Evolutionary conservation across 768 basidiomycete genomes (phyloP).

Genomic region (Chlorophyllum brunneum): DNA sequence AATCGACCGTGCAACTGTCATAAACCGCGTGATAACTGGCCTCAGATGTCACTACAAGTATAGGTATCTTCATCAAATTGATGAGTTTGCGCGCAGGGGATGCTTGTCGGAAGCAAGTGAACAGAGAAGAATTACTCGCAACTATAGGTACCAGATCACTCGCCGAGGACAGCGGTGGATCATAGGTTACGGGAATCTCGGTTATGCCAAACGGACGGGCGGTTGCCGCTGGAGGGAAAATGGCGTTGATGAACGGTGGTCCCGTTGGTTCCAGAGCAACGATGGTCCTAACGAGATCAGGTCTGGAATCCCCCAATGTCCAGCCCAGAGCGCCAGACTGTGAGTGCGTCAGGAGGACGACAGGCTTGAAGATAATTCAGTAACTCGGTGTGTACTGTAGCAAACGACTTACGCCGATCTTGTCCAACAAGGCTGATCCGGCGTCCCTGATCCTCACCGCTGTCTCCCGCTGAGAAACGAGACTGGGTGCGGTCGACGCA

Average conservation of each 20-base stretch:
- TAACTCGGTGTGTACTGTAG: neutral
- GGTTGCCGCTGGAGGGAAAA: constrained; percentile 32
- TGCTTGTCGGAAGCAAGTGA: constrained; percentile 39
- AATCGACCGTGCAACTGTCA: constrained; percentile 41
- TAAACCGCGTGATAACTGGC: constrained; percentile 48
- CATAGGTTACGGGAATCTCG: constrained; percentile 40
- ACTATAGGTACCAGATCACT: constrained; percentile 29
- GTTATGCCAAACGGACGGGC: constrained; percentile 46
- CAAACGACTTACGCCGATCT: constrained; percentile 38
- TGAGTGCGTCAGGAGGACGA: constrained; percentile 46
- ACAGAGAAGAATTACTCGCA: constrained; percentile 26
- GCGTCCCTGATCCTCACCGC: constrained; percentile 37
- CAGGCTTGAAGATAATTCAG: constrained; percentile 28
- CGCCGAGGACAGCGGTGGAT: constrained; percentile 37
- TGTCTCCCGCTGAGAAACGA: constrained; percentile 30
- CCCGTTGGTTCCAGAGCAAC: constrained; percentile 47
- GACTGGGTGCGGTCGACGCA: constrained; percentile 36
- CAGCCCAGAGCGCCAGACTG: constrained; percentile 48
- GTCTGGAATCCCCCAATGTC: constrained; percentile 44
- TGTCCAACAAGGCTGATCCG: constrained; percentile 40
- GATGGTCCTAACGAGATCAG: constrained; percentile 40
- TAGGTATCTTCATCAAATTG: constrained; percentile 40
- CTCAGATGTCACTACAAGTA: constrained; percentile 46
- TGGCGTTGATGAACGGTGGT: constrained; percentile 41
- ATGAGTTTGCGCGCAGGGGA: constrained; percentile 36